Conservation (phyloP, 2,329 filamentous ascomycete species). For the Emergomyces africanus region DNA sequence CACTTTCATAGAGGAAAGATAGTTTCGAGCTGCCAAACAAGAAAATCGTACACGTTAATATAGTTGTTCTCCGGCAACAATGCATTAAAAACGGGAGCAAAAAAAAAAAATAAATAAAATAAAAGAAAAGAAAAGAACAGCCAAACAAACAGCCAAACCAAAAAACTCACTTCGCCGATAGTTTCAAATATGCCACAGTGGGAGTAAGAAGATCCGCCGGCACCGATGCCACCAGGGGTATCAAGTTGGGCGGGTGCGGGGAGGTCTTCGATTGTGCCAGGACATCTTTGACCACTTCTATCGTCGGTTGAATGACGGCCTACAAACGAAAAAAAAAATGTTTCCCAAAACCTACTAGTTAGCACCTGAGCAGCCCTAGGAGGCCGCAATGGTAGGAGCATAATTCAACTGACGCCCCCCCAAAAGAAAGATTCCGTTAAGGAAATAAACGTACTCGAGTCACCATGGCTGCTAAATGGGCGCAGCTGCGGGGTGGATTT, state of each 20-base stretch:
- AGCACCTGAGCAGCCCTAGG: neutral
- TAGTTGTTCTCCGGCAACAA: too few relatives aligned
- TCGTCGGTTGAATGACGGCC: slow-evolving; percentile 45
- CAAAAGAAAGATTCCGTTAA: neutral
- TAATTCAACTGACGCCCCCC: neutral
- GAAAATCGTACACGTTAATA: neutral
- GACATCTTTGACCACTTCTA: slow-evolving; percentile 47
- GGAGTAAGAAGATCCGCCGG: slow-evolving; percentile 89
- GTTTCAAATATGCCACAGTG: slow-evolving; percentile 87
- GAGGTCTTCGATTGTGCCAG: slow-evolving; percentile 39
- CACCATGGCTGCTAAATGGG: neutral
- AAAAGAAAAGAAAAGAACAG: neutral
- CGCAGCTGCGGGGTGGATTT: neutral
- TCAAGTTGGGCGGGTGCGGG: slow-evolving; percentile 56
- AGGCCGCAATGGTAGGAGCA: neutral
- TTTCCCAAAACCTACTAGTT: neutral
- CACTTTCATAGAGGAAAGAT: slow-evolving; percentile 93
- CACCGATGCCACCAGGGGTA: slow-evolving; percentile 73
- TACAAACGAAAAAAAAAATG: slow-evolving; percentile 18
- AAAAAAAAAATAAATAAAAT: too few relatives aligned
- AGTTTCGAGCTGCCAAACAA: slow-evolving; percentile 46
- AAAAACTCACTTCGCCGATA: slow-evolving; percentile 54
- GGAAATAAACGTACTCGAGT: neutral
- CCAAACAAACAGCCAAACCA: neutral
- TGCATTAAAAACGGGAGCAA: too few relatives aligned